phyloP scores from a whole-genome alignment of 257 asterid species.

The Rubia yunnanensis region DNA sequence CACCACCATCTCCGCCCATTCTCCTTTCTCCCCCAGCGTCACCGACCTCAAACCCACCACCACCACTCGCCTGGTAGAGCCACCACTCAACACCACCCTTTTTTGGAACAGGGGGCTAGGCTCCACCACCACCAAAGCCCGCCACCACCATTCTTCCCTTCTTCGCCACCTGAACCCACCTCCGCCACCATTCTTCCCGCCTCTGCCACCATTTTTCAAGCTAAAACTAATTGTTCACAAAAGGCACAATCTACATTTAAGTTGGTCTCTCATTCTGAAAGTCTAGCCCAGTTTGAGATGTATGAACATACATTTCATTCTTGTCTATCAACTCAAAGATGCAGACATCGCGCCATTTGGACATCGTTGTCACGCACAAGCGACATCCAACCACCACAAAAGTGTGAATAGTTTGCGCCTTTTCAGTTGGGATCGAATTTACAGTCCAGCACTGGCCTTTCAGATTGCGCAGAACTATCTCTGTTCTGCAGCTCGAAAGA shows the following conservation, averaged over 20 bases:
- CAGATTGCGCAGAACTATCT: conserved; percentile 62
- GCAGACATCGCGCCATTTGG: conserved; percentile 91
- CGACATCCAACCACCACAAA: conserved; percentile 99
- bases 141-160: too few species aligned
- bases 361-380: conserved; percentile 79
- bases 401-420: conserved; percentile 79
- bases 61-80: too few species aligned
- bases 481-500: conserved; percentile 62
- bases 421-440: conserved; percentile 70
- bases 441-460: conserved; percentile 82
- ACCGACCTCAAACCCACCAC: too few species aligned
- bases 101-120: too few species aligned
- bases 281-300: conserved; percentile 46
- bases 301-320: conserved; percentile 79
- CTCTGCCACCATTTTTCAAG: too few species aligned
- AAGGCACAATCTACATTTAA: conserved; percentile 17
- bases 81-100: too few species aligned
- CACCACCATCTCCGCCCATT: too few species aligned
- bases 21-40: too few species aligned
- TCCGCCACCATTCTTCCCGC: too few species aligned
- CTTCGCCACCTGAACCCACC: too few species aligned
- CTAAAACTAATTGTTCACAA: conserved; percentile 8
- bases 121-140: too few species aligned
- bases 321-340: conserved; percentile 77
- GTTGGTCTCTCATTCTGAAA: conserved; percentile 28